Evolutionary conservation across 192 early-diverging fungal species (phyloP), one percentile per base, ranked within the genome.

Genomic region (Physocladia obscura): DNA sequence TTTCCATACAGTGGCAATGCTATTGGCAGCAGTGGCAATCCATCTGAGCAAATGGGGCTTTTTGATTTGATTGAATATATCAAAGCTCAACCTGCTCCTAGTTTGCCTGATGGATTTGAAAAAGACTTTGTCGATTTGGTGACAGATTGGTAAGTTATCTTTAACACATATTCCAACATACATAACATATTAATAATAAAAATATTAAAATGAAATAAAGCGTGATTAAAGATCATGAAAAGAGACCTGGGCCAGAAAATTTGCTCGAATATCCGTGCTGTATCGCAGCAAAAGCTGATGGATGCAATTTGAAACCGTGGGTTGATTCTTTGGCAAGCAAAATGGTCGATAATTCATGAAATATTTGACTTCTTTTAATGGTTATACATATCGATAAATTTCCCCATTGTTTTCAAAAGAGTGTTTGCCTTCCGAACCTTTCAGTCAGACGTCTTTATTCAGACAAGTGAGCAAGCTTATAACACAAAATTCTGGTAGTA

Each of bases 51-150:
- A 35, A 30, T 67, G 64, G 35, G 49, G 13, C 22, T 71, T 4
- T 93, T 99, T 78, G 97, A 99, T 77, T 81, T 99, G 22, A 76
- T 99, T 57, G 88, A 93, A 70, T 94, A 89, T 70, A 98, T 99
- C 69, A 92, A 93, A 2, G 89, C 93, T 55, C 89, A 94, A 71
- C 92, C 94, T 1, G 88, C 90, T 11, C 95, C 95, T 13, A 73
- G 81, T 49, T 79, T 94, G 55, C 82, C 84, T 32, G 72, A 81
- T 19, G 87, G 89, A 19, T 73, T 79, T 73, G 85, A 92, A 8
- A 70, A 70, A 13, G 88, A 87, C 24, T 84, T 98, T 61, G 87
- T 89, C 57, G 88, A 89, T 32, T 85, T 98, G 69, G 78, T 95
- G 30, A 79, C 76, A 38, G 69, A 83, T 49, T 91, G 92, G 91